Evolutionary conservation across 352 stramenopile species (phyloP), one percentile per base, ranked within the genome.

Genomic region (Globisporangium nagaii): DNA sequence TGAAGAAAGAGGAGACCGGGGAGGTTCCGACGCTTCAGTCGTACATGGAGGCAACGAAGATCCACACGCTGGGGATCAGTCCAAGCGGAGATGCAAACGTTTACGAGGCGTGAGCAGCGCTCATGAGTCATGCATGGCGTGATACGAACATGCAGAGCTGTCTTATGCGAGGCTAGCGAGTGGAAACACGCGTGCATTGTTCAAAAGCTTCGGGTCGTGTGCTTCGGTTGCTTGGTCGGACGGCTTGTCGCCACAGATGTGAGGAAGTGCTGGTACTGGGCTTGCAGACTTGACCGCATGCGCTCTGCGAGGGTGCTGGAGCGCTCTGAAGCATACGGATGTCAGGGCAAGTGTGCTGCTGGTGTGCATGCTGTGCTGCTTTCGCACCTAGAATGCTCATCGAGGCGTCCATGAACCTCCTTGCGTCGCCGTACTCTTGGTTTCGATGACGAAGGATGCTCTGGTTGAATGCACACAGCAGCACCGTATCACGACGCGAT

Each of bases 1-100:
- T 96, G 28, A 93, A 89, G 50, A 90, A 93, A 51, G 71, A 93
- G 67, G 77, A 87, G 32, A 87, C 66, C 0, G 78, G 73, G 13
- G 79, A 90, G 40, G 44, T 94, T 24, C 86, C 84, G 20, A 77
- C 79, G 22, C 39, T 93, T 39, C 56, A 65, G 51, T 66, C 79
- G 7, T 95, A 95, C 52, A 70, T 88, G 46, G 79, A 92, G 17
- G 82, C 85, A 19, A 71, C 86, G 6, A 92, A 92, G 55, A 68
- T 75, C 27, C 79, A 92, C 40, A 71, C 73, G 24, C 50, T 68
- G 39, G 80, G 83, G 24, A 55, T 88, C 13, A 68, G 60, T 10
- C 66, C 61, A 40, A 66, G 75, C 42, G 65, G 60, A 32, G 60
- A 69, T n/a, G 60, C 62, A 51, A 60, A 81, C 46, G 65, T 89